A percentile compares a stretch with the other conserved stretches of the same genome.
phyloP scores from a whole-genome alignment of 257 asterid species.

The Jacaranda mimosifolia region DNA sequence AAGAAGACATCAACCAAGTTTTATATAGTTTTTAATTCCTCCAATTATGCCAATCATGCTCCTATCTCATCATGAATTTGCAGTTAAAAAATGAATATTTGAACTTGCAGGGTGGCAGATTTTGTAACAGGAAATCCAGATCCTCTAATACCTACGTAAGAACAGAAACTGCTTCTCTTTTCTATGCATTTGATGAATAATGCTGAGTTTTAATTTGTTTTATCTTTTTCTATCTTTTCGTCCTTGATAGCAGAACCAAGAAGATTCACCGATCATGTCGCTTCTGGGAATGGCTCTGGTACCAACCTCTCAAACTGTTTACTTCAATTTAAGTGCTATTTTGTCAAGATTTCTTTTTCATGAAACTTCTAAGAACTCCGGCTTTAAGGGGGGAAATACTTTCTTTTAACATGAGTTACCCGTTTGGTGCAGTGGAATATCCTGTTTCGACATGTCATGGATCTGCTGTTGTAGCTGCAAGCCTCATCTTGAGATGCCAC shows the following conservation, averaged over 20 bases:
- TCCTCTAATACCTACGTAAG: constrained; percentile 82
- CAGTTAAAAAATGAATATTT: constrained; percentile 31
- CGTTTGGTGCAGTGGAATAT: constrained; percentile 54
- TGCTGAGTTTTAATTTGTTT: constrained; percentile 22
- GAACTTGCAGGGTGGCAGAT: constrained; percentile 67
- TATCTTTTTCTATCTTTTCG: constrained; percentile 13
- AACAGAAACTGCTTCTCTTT: constrained; percentile 16
- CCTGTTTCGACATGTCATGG: constrained; percentile 65
- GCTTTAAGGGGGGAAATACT: too few relatives aligned
- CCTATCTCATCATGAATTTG: background rate
- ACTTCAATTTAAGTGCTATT: background rate
- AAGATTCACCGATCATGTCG: constrained; percentile 56
- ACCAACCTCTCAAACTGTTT: constrained; percentile 28
- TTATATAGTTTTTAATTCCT: background rate
- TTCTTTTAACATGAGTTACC: background rate
- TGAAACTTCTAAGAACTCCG: background rate
- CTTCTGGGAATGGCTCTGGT: constrained; percentile 87
- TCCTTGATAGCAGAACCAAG: constrained; percentile 51
- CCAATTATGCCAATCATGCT: background rate
- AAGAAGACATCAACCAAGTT: background rate
- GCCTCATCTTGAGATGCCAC: constrained; percentile 44
- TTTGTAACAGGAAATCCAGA: constrained; percentile 65
- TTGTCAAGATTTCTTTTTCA: background rate
- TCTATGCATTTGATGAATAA: constrained; percentile 5
- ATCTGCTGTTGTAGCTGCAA: constrained; percentile 53